Percentiles rank a stretch among this genome's conserved stretches.
Evolutionary conservation across 2,329 filamentous ascomycete genomes (phyloP).

Genomic region (Neonectria neomacrospora): DNA sequence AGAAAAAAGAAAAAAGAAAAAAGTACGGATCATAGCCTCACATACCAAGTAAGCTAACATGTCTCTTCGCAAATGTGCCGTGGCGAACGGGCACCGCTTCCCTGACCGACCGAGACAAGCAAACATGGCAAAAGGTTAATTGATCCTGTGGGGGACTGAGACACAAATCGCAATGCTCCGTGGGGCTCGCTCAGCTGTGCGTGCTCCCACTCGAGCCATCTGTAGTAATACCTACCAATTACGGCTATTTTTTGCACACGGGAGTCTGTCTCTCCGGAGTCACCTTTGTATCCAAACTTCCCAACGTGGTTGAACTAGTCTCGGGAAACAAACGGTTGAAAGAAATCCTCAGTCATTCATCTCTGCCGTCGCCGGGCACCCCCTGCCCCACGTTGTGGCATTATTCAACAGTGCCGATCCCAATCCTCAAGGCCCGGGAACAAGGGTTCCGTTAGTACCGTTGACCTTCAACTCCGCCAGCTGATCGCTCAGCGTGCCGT

Average conservation of each 20-base stretch:
- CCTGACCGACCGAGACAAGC: not conserved
- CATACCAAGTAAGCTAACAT: not conserved
- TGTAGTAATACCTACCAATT: not conserved
- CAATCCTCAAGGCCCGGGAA: conserved; percentile 14
- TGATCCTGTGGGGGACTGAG: not conserved
- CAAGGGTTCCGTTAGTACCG: conserved; percentile 22
- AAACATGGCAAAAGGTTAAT: not conserved
- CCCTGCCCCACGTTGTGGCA: not conserved
- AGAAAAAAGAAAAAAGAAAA: not conserved
- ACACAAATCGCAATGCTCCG: not conserved
- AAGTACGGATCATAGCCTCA: not conserved
- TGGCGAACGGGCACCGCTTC: not conserved
- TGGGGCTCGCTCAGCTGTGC: not conserved
- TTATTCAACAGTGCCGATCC: conserved; percentile 9
- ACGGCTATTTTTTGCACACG: not conserved
- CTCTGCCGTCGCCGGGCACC: not conserved
- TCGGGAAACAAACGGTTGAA: conserved; percentile 10
- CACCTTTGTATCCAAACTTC: not conserved
- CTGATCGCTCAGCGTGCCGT: conserved; percentile 34
- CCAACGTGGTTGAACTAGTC: conserved; percentile 1
- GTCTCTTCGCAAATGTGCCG: not conserved
- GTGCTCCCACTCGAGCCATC: not conserved
- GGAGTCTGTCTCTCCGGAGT: not conserved
- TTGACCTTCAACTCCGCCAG: conserved; percentile 39
- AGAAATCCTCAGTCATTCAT: not conserved